A percentile compares a stretch with the other conserved stretches of the same genome.
These are phyloP conservation scores for Ustilago bromivora DNA, from an alignment of 1,284 basidiomycete genomes.

Conservation along the genomic window DNA sequence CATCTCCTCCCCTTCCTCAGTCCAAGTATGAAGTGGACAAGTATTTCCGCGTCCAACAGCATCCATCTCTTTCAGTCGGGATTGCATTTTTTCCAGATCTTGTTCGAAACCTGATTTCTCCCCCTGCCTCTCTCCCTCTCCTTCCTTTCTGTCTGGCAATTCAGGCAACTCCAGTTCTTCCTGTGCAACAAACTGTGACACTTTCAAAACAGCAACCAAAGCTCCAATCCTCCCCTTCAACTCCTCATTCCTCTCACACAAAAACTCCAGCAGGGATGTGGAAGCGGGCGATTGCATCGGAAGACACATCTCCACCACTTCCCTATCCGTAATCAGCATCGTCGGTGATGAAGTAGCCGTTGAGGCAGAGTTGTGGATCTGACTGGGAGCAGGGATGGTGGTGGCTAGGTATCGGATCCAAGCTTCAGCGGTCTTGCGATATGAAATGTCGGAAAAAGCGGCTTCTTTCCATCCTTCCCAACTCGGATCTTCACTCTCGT, in stretches of 20 bases:
- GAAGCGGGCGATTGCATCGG: slow-evolving; percentile 2
- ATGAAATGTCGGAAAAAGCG: slow-evolving; percentile 16
- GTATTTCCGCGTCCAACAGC: slow-evolving; percentile 13
- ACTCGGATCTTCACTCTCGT: slow-evolving; percentile 15
- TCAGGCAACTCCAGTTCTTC: neutral
- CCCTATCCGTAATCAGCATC: slow-evolving; percentile 15
- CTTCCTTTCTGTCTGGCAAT: neutral
- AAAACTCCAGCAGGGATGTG: slow-evolving; percentile 15
- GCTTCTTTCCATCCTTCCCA: slow-evolving; percentile 21
- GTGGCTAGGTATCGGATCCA: slow-evolving; percentile 40
- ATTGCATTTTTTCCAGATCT: neutral
- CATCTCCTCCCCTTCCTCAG: neutral
- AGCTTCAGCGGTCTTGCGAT: slow-evolving; percentile 36
- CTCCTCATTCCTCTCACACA: slow-evolving; percentile 21
- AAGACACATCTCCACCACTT: slow-evolving; percentile 35
- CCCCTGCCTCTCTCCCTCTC: slow-evolving; percentile 23
- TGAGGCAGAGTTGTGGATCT: neutral
- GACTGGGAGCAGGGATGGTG: slow-evolving; percentile 13
- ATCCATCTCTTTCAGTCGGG: neutral
- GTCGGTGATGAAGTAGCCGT: neutral
- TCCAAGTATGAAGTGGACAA: neutral
- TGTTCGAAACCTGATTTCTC: slow-evolving; percentile 1
- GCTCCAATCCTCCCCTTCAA: slow-evolving; percentile 17
- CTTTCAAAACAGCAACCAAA: slow-evolving; percentile 18
- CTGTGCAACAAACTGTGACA: slow-evolving; percentile 8